phyloP scores from a whole-genome alignment of 768 basidiomycete species.

The Tephrocybe sp. region DNA sequence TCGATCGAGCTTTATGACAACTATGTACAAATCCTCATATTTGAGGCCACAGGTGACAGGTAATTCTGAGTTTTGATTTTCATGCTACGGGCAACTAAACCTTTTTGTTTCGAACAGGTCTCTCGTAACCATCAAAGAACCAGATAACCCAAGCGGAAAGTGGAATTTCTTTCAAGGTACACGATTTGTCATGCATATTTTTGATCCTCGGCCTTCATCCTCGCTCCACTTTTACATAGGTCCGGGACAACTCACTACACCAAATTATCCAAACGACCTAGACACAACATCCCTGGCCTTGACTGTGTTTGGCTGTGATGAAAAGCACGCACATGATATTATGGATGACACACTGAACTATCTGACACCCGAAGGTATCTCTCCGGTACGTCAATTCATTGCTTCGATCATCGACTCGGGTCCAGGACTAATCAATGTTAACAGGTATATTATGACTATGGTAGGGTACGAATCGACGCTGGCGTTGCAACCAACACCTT shows the following conservation, averaged over 20 bases:
- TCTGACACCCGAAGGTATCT: slow-evolving; percentile 48
- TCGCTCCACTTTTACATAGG: background rate
- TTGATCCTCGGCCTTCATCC: background rate
- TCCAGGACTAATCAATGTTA: background rate
- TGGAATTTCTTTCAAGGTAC: slow-evolving; percentile 60
- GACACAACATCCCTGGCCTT: slow-evolving; percentile 59
- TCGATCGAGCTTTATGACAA: too few species aligned
- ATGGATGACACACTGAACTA: slow-evolving; percentile 61
- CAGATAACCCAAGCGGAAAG: slow-evolving; percentile 19
- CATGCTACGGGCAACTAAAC: too few species aligned
- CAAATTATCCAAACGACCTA: slow-evolving; percentile 51
- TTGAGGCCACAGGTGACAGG: too few species aligned
- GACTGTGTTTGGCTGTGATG: slow-evolving; percentile 36
- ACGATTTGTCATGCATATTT: background rate
- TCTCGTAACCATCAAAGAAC: too few species aligned
- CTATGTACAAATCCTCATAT: too few species aligned
- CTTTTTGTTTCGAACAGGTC: too few species aligned
- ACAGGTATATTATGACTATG: slow-evolving; percentile 53
- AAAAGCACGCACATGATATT: slow-evolving; percentile 35
- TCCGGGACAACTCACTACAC: slow-evolving; percentile 43
- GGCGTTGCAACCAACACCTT: slow-evolving; percentile 52
- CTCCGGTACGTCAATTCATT: slow-evolving; percentile 35
- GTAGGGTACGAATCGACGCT: slow-evolving; percentile 53
- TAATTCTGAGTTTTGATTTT: too few species aligned
- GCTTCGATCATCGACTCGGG: background rate